Conservation (phyloP, 192 early-diverging fungal species). For the Backusella circina region DNA sequence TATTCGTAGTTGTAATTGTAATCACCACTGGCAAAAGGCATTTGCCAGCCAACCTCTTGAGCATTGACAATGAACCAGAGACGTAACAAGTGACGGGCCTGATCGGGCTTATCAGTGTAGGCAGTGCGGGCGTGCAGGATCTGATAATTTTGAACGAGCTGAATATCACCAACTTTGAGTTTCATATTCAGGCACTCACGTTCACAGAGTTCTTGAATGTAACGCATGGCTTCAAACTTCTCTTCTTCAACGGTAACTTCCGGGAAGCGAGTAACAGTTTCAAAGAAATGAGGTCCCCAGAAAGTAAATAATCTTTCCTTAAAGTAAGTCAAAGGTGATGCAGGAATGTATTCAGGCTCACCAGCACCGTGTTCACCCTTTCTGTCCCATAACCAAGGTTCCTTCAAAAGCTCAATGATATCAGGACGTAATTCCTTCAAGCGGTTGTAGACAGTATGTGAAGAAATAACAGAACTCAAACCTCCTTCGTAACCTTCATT, state of each 20-base stretch:
- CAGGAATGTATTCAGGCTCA: slow-evolving; percentile 17
- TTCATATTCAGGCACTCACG: slow-evolving; percentile 29
- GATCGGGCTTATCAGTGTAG: slow-evolving; percentile 16
- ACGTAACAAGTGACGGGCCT: slow-evolving; percentile 28
- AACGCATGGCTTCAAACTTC: slow-evolving; percentile 39
- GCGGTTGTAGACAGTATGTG: slow-evolving; percentile 40
- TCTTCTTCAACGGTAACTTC: slow-evolving; percentile 21
- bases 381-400: slow-evolving; percentile 38
- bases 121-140: slow-evolving; percentile 36
- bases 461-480: slow-evolving; percentile 32
- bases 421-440: slow-evolving; percentile 29
- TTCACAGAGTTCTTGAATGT: slow-evolving; percentile 29
- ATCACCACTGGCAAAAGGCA: slow-evolving; percentile 21
- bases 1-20: slow-evolving; percentile 16
- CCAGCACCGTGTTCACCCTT: slow-evolving; percentile 29
- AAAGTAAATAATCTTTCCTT: slow-evolving; percentile 32
- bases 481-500: slow-evolving; percentile 31
- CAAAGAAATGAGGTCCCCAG: slow-evolving; percentile 39
- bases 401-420: slow-evolving; percentile 29
- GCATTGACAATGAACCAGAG: slow-evolving; percentile 28
- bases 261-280: slow-evolving; percentile 32
- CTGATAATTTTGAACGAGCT: slow-evolving; percentile 39
- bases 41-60: slow-evolving; percentile 20
- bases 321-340: slow-evolving; percentile 22
- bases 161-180: slow-evolving; percentile 35